Evolutionary conservation across 805 yeast genomes (phyloP).

Genomic region (Cephaloascus albidus): DNA sequence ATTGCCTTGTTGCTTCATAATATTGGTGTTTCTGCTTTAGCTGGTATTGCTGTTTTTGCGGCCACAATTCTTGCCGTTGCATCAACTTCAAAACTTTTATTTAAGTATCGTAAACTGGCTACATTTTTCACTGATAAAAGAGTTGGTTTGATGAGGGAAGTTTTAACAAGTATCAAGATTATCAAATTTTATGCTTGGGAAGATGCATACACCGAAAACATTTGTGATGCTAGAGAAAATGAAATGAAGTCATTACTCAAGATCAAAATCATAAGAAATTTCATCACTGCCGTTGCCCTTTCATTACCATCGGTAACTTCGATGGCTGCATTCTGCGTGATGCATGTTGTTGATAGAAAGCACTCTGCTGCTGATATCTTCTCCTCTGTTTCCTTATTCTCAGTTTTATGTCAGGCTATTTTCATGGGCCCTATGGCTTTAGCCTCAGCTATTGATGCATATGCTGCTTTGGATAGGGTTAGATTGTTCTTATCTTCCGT

Average conservation of each 20-base stretch:
- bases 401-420: conserved; percentile 32
- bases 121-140: conserved; percentile 31
- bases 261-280: conserved; percentile 30
- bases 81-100: conserved; percentile 22
- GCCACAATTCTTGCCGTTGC: conserved; percentile 23
- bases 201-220: conserved; percentile 24
- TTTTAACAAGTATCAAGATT: conserved; percentile 27
- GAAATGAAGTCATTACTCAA: conserved; percentile 31
- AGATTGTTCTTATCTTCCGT: conserved; percentile 9
- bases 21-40: conserved; percentile 29
- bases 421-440: conserved; percentile 34
- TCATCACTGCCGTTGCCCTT: conserved; percentile 33
- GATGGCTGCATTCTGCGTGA: conserved; percentile 32
- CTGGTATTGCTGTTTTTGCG: conserved; percentile 31
- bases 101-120: conserved; percentile 22
- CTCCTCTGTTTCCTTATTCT: conserved; percentile 29
- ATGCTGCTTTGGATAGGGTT: conserved; percentile 24
- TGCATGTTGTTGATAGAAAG: conserved; percentile 34
- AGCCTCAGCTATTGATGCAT: conserved; percentile 35
- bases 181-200: conserved; percentile 41
- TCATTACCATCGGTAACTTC: conserved; percentile 32
- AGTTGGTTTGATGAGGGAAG: conserved; percentile 31
- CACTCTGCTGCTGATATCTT: conserved; percentile 29
- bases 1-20: conserved; percentile 22
- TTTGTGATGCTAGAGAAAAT: conserved; percentile 22